Conservation (phyloP, 768 basidiomycete genomes). For the Omphalotus guepiniiformis region DNA sequence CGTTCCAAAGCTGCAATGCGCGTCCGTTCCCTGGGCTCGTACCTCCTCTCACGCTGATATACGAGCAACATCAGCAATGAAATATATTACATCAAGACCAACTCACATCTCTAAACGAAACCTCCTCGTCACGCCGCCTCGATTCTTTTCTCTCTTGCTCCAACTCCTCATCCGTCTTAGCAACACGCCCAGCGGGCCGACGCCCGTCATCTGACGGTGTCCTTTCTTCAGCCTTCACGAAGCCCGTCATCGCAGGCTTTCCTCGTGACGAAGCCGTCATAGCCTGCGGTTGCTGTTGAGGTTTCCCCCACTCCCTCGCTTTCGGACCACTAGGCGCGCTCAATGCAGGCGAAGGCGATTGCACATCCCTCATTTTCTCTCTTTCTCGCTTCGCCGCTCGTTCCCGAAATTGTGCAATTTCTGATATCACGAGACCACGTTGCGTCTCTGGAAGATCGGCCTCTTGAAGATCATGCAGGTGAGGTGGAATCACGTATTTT, state of each 20-base stretch:
- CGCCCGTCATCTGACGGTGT: conserved; percentile 26
- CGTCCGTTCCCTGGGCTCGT: conserved; percentile 83
- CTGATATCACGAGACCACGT: conserved; percentile 89
- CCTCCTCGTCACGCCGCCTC: conserved; percentile 73
- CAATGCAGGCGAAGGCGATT: conserved; percentile 46
- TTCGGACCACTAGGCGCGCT: conserved; percentile 70
- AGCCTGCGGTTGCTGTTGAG: conserved; percentile 45
- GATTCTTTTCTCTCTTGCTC: conserved; percentile 79
- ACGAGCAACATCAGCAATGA: conserved; percentile 5
- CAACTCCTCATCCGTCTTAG: conserved; percentile 84
- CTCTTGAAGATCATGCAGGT: conserved; percentile 93
- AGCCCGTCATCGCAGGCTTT: conserved; percentile 62
- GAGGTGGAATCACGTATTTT: conserved; percentile 90
- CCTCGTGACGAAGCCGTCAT: conserved; percentile 56
- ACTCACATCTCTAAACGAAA: conserved; percentile 83
- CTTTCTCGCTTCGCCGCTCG: conserved; percentile 87
- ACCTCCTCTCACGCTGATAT: conserved; percentile 83
- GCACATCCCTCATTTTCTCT: conserved; percentile 81
- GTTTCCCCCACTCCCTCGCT: conserved; percentile 75
- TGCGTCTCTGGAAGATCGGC: conserved; percentile 94
- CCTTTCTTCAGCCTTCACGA: conserved; percentile 65
- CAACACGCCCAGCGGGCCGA: conserved; percentile 30
- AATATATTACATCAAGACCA: not conserved
- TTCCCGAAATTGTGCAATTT: conserved; percentile 95
- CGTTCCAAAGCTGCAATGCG: conserved; percentile 77